phyloP scores from a whole-genome alignment of 2,329 filamentous ascomycete genomes.

The Uncinocarpus reesii region DNA sequence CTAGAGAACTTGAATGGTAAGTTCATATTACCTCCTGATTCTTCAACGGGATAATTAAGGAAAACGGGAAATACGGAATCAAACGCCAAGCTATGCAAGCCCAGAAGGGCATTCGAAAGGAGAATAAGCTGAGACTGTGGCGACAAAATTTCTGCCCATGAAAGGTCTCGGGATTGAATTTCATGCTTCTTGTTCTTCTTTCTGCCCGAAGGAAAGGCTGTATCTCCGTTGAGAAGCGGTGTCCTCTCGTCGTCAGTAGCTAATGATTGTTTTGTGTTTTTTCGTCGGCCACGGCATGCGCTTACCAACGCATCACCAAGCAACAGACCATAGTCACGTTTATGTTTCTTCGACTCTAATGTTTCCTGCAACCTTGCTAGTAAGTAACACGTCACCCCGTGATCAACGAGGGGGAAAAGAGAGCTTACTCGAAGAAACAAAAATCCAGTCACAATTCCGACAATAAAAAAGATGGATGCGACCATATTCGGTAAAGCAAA shows the following conservation, averaged over 20 bases:
- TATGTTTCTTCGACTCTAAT: conserved; percentile 57
- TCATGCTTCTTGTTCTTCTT: conserved; percentile 19
- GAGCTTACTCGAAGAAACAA: conserved; percentile 60
- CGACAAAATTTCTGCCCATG: conserved; percentile 57
- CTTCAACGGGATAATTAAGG: conserved; percentile 60
- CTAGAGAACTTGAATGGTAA: conserved; percentile 74
- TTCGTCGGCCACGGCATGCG: conserved; percentile 26
- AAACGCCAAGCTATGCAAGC: conserved; percentile 71
- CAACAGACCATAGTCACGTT: conserved; percentile 63
- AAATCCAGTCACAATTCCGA: conserved; percentile 62
- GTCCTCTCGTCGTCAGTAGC: conserved; percentile 25
- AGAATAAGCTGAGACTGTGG: conserved; percentile 66
- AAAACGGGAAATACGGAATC: conserved; percentile 86
- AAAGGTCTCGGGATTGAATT: conserved; percentile 23
- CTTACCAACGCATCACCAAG: conserved; percentile 57
- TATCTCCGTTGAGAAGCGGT: conserved; percentile 25
- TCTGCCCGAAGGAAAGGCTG: not conserved
- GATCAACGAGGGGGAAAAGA: not conserved
- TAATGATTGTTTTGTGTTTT: conserved; percentile 16
- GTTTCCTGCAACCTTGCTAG: conserved; percentile 53
- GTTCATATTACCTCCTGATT: conserved; percentile 45
- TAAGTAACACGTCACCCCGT: not conserved
- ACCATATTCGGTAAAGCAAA: conserved; percentile 79
- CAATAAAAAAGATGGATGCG: conserved; percentile 62
- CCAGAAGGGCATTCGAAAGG: conserved; percentile 66